Conservation (phyloP, 2,329 filamentous ascomycete genomes). For the Cryphonectria japonica region DNA sequence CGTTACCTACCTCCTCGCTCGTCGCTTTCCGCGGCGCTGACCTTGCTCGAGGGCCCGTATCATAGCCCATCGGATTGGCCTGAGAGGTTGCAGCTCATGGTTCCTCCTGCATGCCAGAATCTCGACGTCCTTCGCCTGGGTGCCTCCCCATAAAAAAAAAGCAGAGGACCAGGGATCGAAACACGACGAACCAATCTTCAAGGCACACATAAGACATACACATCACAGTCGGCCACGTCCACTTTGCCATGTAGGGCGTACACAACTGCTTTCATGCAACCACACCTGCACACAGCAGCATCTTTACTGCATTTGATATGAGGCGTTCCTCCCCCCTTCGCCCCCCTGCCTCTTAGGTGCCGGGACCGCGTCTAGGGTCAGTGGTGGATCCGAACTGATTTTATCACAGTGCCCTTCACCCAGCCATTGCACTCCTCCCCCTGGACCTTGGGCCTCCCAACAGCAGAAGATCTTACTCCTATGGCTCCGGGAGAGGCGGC, state of each 20-base stretch:
- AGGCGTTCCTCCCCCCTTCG: neutral
- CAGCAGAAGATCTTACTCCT: neutral
- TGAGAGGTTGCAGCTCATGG: neutral
- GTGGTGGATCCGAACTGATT: slow-evolving; percentile 21
- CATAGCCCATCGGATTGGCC: neutral
- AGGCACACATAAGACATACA: slow-evolving; percentile 16
- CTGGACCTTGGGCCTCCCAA: neutral
- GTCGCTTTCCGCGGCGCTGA: neutral
- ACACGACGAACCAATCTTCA: slow-evolving; percentile 18
- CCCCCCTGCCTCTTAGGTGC: neutral
- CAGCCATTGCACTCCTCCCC: slow-evolving; percentile 1
- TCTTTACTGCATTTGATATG: neutral
- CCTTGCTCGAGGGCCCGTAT: neutral
- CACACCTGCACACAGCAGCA: neutral
- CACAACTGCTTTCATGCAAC: slow-evolving; percentile 13
- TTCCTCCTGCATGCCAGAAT: slow-evolving; percentile 17
- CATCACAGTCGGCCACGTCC: slow-evolving; percentile 19
- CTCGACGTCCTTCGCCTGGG: slow-evolving; percentile 2
- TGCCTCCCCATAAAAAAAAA: neutral
- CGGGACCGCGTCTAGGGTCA: slow-evolving; percentile 18
- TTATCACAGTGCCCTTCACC: slow-evolving; percentile 8
- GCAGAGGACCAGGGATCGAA: slow-evolving; percentile 10
- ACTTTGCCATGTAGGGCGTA: slow-evolving; percentile 13
- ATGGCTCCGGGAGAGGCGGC: neutral
- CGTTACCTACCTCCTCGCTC: neutral